These are phyloP conservation scores for Tilletia horrida DNA, from an alignment of 1,284 basidiomycete species.

Conservation along the genomic window DNA sequence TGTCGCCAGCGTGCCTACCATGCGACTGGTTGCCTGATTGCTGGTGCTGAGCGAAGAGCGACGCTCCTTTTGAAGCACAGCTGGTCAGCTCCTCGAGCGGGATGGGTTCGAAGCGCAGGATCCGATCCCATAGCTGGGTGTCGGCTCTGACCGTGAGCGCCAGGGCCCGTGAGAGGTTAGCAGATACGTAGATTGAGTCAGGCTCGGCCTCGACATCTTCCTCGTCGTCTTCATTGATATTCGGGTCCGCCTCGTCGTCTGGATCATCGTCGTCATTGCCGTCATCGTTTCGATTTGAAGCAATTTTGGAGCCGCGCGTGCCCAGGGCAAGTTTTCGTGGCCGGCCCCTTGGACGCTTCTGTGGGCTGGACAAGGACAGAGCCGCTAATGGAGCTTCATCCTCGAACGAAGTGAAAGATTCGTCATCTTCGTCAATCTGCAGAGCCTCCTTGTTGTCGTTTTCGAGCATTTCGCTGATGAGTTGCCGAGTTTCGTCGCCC, in stretches of 20 bases:
- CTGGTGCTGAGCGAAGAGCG: not conserved
- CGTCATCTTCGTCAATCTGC: not conserved
- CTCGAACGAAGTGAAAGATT: not conserved
- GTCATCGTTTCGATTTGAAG: too few relatives aligned
- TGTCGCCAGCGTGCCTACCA: not conserved
- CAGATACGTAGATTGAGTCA: not conserved
- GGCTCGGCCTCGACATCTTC: slow-evolving; percentile 5
- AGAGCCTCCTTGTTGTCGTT: not conserved
- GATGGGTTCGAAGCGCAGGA: slow-evolving; percentile 12
- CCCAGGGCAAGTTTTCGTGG: not conserved
- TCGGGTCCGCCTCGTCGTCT: not conserved
- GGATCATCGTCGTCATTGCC: not conserved
- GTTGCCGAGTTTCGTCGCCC: slow-evolving; percentile 16
- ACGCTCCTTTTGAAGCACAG: not conserved
- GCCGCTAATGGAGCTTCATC: not conserved
- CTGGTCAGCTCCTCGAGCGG: slow-evolving; percentile 14
- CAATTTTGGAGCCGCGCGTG: not conserved
- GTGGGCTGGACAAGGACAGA: slow-evolving; percentile 2
- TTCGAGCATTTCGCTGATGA: not conserved
- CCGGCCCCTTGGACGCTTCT: not conserved
- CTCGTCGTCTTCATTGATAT: not conserved
- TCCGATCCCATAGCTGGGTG: not conserved
- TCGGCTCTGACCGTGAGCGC: slow-evolving; percentile 1
- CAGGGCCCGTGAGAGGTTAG: not conserved
- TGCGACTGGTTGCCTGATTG: not conserved